phyloP scores from a whole-genome alignment of 192 early-diverging fungal genomes.

The Backusella circina region DNA sequence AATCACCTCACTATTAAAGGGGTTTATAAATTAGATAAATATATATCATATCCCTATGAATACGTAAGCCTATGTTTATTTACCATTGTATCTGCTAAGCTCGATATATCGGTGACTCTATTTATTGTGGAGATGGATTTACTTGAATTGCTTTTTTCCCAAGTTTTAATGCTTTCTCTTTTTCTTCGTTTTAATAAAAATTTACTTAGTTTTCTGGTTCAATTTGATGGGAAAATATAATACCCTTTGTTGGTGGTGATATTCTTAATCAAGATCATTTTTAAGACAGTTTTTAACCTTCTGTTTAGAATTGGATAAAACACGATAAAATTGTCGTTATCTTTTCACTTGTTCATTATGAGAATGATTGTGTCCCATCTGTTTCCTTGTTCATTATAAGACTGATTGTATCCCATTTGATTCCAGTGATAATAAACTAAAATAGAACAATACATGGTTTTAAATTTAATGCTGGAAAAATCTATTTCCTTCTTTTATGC shows the following conservation, averaged over 20 bases:
- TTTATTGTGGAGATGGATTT: background rate
- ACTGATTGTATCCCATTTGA: no score
- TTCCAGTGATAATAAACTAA: no score
- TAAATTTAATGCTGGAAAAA: background rate
- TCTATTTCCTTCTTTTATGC: background rate
- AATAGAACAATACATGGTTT: no score
- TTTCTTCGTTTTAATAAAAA: background rate
- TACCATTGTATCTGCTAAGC: background rate
- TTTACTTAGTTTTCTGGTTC: background rate
- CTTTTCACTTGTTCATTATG: no score
- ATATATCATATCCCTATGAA: background rate
- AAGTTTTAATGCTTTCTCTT: background rate
- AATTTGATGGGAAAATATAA: background rate
- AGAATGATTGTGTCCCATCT: no score
- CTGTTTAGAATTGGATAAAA: no score
- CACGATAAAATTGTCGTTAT: no score
- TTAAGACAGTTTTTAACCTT: no score
- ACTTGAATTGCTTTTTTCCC: background rate
- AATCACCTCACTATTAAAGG: background rate
- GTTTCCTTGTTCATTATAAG: no score
- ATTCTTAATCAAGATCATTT: background rate
- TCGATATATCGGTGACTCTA: background rate
- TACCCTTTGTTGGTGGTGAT: background rate
- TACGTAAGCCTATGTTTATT: background rate
- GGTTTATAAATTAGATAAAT: background rate